Evolutionary conservation across 2,329 filamentous ascomycete genomes (phyloP), one percentile per base, ranked within the genome.

Genomic region (Aspergillus hortae): DNA sequence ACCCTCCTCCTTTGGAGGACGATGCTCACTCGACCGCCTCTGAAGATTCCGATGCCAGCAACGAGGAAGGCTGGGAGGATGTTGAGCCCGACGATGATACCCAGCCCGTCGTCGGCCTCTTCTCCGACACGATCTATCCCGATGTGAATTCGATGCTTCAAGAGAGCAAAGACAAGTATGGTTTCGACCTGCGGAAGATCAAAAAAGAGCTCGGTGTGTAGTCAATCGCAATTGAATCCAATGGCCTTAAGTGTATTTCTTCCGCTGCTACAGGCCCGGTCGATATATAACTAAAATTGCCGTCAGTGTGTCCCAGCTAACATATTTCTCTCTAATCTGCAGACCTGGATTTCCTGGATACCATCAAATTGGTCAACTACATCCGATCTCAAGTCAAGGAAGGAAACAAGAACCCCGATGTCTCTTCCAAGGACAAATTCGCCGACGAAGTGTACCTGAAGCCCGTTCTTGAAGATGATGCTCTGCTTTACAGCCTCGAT

Each of bases 401-500:
- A 43, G 77, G 78, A 27, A 74, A 77, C 49, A 58, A 56, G 30
- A 62, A 68, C 3, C 83, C 83, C 0, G 77, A 81, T 52, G 72
- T 86, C 41, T 84, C 89, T 52, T 78, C 83, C 2, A 75, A 76
- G 33, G 74, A 77, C 2, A 77, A 84, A 23, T 85, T 96, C 56
- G 79, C 84, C n/a, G 83, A 90, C 55, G 92, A 97, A 57, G 80
- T 81, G 58, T 95, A 86, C 65, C 78, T 99, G 53, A 88, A 88
- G 66, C 94, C 94, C 0, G 86, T 91, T 4, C 74, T 99, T 6
- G 87, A 94, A 53, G 90, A 96, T 60, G 94, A 99, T 68, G 89
- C 92, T 4, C 77, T 97, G 48, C 83, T 99, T 30, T 91, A 95
- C 67, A 89, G 83, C 51, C 78, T 99, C 17, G 92, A 95, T 57